Evolutionary conservation across 2,329 filamentous ascomycete genomes (phyloP).

Genomic region (Xylaria polymorpha): DNA sequence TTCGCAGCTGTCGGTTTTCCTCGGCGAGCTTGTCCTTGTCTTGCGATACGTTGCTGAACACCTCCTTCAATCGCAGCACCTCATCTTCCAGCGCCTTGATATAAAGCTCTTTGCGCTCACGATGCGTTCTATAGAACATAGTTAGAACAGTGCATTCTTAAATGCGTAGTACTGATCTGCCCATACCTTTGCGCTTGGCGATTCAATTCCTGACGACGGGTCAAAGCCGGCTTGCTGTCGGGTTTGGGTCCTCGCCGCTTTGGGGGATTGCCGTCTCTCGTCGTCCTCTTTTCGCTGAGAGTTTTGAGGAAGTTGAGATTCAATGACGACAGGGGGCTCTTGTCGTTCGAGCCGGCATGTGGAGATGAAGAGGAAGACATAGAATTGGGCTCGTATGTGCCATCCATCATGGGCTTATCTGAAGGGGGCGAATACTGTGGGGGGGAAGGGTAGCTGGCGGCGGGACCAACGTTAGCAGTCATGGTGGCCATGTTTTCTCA

Average conservation of each 20-base stretch:
- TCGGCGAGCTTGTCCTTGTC: conserved; percentile 81
- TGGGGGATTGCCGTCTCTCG: conserved; percentile 85
- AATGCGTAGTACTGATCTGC: conserved; percentile 2
- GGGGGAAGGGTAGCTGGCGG: conserved; percentile 54
- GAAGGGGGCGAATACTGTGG: conserved; percentile 50
- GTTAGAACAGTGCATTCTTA: conserved; percentile 28
- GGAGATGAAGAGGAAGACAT: conserved; percentile 64
- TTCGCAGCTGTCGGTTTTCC: conserved; percentile 81
- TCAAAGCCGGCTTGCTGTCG: conserved; percentile 93
- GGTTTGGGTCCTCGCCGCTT: conserved; percentile 96
- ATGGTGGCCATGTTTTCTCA: conserved; percentile 41
- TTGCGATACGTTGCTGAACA: conserved; percentile 77
- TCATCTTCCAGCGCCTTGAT: conserved; percentile 95
- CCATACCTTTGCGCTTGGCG: conserved; percentile 91
- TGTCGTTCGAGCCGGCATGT: conserved; percentile 43
- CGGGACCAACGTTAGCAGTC: conserved; percentile 53
- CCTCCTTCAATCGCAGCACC: conserved; percentile 86
- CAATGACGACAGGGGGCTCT: conserved; percentile 57
- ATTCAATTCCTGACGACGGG: conserved; percentile 91
- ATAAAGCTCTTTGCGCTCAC: conserved; percentile 95
- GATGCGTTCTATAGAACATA: conserved; percentile 77
- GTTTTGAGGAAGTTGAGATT: conserved; percentile 74
- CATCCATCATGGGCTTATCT: conserved; percentile 50
- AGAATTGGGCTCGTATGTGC: conserved; percentile 51
- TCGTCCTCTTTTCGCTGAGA: conserved; percentile 78